These are phyloP conservation scores for Cercophora sp. DNA, from an alignment of 495 filamentous ascomycete species.

Conservation along the genomic window DNA sequence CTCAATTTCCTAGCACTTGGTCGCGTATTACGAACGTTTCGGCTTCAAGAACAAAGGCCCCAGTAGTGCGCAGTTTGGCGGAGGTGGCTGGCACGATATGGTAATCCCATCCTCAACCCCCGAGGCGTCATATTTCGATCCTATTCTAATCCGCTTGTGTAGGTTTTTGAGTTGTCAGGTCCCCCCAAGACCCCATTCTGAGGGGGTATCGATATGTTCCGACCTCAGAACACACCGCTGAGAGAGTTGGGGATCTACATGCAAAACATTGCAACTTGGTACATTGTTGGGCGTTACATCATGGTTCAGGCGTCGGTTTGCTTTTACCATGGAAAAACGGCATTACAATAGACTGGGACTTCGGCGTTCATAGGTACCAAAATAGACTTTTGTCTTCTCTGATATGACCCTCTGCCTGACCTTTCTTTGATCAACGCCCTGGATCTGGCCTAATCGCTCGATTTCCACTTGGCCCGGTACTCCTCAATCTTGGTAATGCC, in stretches of 20 bases:
- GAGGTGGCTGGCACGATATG: constrained; percentile 79
- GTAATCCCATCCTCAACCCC: constrained; percentile 24
- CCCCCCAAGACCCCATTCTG: constrained; percentile 6
- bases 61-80: constrained; percentile 63
- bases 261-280: not conserved
- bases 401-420: not conserved
- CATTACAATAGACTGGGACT: too few species aligned
- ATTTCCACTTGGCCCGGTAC: constrained; percentile 70
- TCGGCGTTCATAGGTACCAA: too few species aligned
- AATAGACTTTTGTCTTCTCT: too few species aligned
- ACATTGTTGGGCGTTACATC: too few species aligned
- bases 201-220: too few species aligned
- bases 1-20: constrained; percentile 42
- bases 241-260: not conserved
- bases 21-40: constrained; percentile 71
- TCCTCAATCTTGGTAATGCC: constrained; percentile 71
- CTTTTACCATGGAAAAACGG: not conserved
- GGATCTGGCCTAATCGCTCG: constrained; percentile 46
- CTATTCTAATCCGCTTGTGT: not conserved
- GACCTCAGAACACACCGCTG: too few species aligned
- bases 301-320: too few species aligned
- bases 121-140: not conserved
- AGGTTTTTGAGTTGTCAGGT: constrained; percentile 5
- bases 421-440: not conserved
- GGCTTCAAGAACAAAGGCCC: constrained; percentile 67